Percentiles rank a stretch among this genome's conserved stretches.
Evolutionary conservation across 73 alveolate species (phyloP).

Genomic region (Loxodes magnus): DNA sequence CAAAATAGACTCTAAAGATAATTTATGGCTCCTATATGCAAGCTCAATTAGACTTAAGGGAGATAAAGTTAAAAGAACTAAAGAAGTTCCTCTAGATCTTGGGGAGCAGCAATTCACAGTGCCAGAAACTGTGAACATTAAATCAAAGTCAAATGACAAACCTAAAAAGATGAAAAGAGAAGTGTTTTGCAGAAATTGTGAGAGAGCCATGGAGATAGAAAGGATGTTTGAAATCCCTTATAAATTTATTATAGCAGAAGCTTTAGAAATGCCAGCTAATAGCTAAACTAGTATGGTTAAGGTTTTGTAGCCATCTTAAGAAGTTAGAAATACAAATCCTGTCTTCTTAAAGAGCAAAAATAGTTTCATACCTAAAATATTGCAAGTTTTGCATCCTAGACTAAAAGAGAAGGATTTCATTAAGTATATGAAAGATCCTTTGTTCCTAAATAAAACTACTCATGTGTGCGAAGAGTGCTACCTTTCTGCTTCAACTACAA

Average conservation of each 20-base stretch:
- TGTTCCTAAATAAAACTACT: neutral
- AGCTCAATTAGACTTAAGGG: slow-evolving; percentile 72
- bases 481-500: too few species aligned
- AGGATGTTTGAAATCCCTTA: slow-evolving; percentile 8
- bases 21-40: slow-evolving; percentile 70
- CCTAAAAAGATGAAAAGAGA: neutral
- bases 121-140: slow-evolving; percentile 3
- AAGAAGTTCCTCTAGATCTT: too few species aligned
- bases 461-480: slow-evolving; percentile 13
- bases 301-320: too few species aligned
- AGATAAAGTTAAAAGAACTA: too few species aligned
- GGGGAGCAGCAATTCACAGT: too few species aligned
- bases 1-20: slow-evolving; percentile 55
- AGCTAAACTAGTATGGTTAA: too few species aligned
- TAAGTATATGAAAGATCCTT: neutral
- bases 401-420: neutral
- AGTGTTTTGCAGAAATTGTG: slow-evolving; percentile 3
- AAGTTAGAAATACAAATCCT: too few species aligned
- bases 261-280: neutral
- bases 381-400: neutral
- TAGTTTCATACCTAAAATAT: neutral
- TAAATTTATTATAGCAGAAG: neutral
- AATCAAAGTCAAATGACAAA: neutral
- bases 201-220: neutral
- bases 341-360: too few species aligned